A percentile compares a stretch with the other conserved stretches of the same genome.
These are phyloP conservation scores for Chaetoceros tenuissimus DNA, from an alignment of 108 stramenopile genomes.

Conservation along the genomic window DNA sequence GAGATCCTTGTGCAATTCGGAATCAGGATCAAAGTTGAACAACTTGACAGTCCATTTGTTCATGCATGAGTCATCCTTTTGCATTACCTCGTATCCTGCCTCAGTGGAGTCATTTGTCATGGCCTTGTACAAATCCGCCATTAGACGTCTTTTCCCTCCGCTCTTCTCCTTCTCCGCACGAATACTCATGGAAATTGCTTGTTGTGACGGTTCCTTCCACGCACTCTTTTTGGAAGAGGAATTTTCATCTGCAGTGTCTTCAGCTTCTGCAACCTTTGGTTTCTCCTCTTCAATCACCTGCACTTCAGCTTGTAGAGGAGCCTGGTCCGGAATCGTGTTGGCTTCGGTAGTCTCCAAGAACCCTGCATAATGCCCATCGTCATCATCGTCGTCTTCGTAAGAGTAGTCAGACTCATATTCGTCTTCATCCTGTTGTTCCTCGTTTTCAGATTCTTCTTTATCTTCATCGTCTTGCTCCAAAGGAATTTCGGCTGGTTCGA, in stretches of 20 bases:
- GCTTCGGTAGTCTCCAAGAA: conserved; percentile 31
- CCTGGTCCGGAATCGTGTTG: not conserved
- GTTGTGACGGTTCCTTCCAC: conserved; percentile 69
- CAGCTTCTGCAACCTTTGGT: not conserved
- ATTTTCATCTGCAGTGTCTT: not conserved
- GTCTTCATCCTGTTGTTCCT: conserved; percentile 22
- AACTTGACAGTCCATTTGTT: conserved; percentile 83
- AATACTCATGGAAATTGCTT: conserved; percentile 71
- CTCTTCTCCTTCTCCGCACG: conserved; percentile 75
- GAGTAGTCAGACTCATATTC: conserved; percentile 53
- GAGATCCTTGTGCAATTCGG: conserved; percentile 74
- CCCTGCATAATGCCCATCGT: conserved; percentile 67
- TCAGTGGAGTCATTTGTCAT: conserved; percentile 78
- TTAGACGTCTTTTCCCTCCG: conserved; percentile 73
- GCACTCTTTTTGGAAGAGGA: conserved; percentile 23
- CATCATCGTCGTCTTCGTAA: conserved; percentile 78
- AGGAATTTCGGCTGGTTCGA: not conserved
- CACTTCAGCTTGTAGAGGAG: not conserved
- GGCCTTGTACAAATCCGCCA: conserved; percentile 78
- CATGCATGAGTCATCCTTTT: conserved; percentile 71
- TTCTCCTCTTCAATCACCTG: not conserved
- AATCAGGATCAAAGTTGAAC: conserved; percentile 78
- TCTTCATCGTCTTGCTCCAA: not conserved
- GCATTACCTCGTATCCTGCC: conserved; percentile 76
- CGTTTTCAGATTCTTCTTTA: conserved; percentile 7